Evolutionary conservation across 2,329 filamentous ascomycete species (phyloP).

Genomic region (Nemania sp.): DNA sequence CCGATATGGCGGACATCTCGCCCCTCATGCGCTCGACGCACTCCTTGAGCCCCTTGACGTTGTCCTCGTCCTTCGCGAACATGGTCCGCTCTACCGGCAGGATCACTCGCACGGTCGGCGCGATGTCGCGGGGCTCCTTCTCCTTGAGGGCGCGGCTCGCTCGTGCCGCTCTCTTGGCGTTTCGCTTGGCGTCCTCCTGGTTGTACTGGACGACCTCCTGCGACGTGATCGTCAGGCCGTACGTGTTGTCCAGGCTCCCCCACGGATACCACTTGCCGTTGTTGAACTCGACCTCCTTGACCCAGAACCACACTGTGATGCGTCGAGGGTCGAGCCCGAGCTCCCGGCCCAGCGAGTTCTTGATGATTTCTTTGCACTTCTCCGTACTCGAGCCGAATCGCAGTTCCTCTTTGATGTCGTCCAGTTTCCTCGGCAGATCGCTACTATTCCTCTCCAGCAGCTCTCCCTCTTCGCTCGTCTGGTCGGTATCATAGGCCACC

Average conservation of each 20-base stretch:
- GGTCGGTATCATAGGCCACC: slow-evolving; percentile 6
- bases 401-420: slow-evolving; percentile 17
- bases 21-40: slow-evolving; percentile 18
- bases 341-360: slow-evolving; percentile 8
- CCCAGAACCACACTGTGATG: slow-evolving; percentile 17
- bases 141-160: slow-evolving; percentile 4
- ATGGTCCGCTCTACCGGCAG: slow-evolving; percentile 17
- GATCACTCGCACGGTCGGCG: slow-evolving; percentile 20
- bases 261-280: slow-evolving; percentile 24
- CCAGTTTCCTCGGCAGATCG: slow-evolving; percentile 1
- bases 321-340: slow-evolving; percentile 18
- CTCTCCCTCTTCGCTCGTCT: not conserved
- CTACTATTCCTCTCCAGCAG: not conserved
- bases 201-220: slow-evolving; percentile 21
- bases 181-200: slow-evolving; percentile 9
- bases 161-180: not conserved
- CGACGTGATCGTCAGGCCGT: slow-evolving; percentile 15
- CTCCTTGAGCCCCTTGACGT: slow-evolving; percentile 14
- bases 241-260: slow-evolving; percentile 23
- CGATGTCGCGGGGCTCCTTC: slow-evolving; percentile 22
- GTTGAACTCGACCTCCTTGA: slow-evolving; percentile 18
- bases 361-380: slow-evolving; percentile 19
- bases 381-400: slow-evolving; percentile 16
- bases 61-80: slow-evolving; percentile 19
- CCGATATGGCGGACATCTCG: slow-evolving; percentile 7